phyloP scores from a whole-genome alignment of 371 early-diverging fungal genomes.

The Mortierella sp. region DNA sequence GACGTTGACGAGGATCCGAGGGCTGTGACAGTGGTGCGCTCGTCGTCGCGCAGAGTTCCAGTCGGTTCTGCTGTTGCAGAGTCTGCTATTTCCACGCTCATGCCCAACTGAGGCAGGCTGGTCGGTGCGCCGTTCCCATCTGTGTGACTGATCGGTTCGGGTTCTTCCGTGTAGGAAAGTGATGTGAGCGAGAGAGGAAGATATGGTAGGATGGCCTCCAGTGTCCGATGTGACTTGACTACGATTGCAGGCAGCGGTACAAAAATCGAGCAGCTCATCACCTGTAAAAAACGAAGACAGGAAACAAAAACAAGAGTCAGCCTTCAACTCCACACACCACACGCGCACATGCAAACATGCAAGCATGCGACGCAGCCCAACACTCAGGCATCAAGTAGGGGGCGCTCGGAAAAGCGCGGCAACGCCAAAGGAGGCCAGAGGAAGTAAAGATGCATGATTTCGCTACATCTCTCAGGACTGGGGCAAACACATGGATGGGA shows the following conservation, averaged over 20 bases:
- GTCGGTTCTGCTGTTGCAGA: not conserved
- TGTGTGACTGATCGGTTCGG: too few relatives aligned
- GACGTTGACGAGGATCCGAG: not conserved
- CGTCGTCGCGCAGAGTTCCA: not conserved
- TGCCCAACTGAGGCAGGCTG: not conserved
- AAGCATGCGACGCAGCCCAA: too few relatives aligned
- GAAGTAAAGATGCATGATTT: not conserved
- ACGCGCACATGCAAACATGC: too few relatives aligned
- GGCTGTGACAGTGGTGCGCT: conserved; percentile 3
- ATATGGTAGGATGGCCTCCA: conserved; percentile 39
- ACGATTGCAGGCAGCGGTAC: conserved; percentile 39
- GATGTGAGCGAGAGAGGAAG: conserved; percentile 27
- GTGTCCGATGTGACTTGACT: conserved; percentile 42
- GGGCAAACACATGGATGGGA: not conserved
- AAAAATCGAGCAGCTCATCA: conserved; percentile 43
- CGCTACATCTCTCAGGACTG: too few relatives aligned
- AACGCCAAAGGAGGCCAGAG: not conserved
- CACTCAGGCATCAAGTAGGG: not conserved
- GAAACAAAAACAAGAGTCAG: not conserved
- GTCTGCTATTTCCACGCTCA: not conserved
- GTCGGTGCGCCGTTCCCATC: not conserved
- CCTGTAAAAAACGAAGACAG: conserved; percentile 4
- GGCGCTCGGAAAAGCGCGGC: not conserved
- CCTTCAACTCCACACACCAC: not conserved
- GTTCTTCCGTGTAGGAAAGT: not conserved